Evolutionary conservation across 1,284 basidiomycete species (phyloP).

Genomic region (Austroboletus novae-zelandiae): DNA sequence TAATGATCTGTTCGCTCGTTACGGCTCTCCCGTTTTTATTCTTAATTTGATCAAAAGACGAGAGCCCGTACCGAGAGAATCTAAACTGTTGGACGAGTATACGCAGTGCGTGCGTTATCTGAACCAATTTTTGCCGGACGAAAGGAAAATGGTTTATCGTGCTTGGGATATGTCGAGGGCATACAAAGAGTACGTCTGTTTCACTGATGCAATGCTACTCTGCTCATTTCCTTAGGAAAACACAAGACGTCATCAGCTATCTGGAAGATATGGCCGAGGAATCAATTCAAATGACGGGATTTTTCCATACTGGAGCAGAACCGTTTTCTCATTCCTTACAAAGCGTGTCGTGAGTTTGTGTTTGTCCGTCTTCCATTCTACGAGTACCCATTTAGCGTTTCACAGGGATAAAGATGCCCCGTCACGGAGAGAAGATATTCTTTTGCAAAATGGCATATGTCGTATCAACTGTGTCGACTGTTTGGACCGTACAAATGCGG

Average conservation of each 20-base stretch:
- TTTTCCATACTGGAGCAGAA: conserved; percentile 89
- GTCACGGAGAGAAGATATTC: conserved; percentile 64
- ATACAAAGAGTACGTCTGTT: conserved; percentile 74
- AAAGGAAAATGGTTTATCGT: conserved; percentile 87
- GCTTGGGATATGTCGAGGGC: conserved; percentile 97
- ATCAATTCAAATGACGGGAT: conserved; percentile 86
- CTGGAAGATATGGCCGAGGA: conserved; percentile 96
- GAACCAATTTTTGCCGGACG: conserved; percentile 90
- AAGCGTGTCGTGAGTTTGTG: conserved; percentile 37
- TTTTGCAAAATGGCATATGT: conserved; percentile 89
- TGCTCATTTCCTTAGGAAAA: conserved; percentile 58
- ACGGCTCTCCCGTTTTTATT: conserved; percentile 89
- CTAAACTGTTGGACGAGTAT: conserved; percentile 91
- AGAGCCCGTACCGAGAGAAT: conserved; percentile 83
- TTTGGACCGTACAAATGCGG: conserved; percentile 95
- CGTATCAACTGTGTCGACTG: conserved; percentile 96
- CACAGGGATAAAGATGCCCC: conserved; percentile 15
- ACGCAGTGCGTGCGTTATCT: conserved; percentile 91
- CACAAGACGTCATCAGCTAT: conserved; percentile 94
- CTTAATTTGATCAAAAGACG: conserved; percentile 94
- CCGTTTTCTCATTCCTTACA: conserved; percentile 68
- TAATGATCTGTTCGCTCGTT: conserved; percentile 86
- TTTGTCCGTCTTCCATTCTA: neutral
- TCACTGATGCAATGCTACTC: neutral
- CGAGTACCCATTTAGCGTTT: neutral